phyloP scores from a whole-genome alignment of 2,329 filamentous ascomycete genomes.

The Pyrenophora teres region DNA sequence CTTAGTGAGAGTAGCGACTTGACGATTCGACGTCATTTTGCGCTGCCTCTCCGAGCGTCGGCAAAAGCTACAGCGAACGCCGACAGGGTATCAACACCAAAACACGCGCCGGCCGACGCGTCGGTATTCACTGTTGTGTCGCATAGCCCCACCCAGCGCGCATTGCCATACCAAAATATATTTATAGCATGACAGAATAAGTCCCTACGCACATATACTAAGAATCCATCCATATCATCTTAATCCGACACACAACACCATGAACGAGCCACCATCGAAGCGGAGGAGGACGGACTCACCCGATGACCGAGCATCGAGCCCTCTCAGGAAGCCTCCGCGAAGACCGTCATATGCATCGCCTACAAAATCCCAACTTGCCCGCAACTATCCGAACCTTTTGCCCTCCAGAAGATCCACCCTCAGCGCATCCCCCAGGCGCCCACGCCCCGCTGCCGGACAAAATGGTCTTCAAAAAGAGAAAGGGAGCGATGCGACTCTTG shows the following conservation, averaged over 20 bases:
- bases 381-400: constrained; percentile 44
- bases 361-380: constrained; percentile 48
- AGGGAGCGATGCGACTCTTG: constrained; percentile 6
- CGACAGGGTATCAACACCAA: constrained; percentile 31
- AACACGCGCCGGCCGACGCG: constrained; percentile 40
- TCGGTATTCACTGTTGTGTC: constrained; percentile 19
- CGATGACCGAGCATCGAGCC: constrained; percentile 27
- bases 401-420: constrained; percentile 21
- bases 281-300: constrained; percentile 42
- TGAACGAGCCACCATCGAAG: constrained; percentile 44
- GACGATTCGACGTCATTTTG: constrained; percentile 40
- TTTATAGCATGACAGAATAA: constrained; percentile 1
- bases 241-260: constrained; percentile 11
- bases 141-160: constrained; percentile 8
- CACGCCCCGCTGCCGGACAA: neutral
- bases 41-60: constrained; percentile 32
- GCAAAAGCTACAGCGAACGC: constrained; percentile 30
- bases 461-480: constrained; percentile 4
- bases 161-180: neutral
- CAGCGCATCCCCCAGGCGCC: constrained; percentile 5
- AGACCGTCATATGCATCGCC: constrained; percentile 48
- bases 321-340: constrained; percentile 39
- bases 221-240: neutral
- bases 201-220: neutral
- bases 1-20: constrained; percentile 17